Evolutionary conservation across 345 rosid genomes (phyloP).

Genomic region (Citrus maxima): DNA sequence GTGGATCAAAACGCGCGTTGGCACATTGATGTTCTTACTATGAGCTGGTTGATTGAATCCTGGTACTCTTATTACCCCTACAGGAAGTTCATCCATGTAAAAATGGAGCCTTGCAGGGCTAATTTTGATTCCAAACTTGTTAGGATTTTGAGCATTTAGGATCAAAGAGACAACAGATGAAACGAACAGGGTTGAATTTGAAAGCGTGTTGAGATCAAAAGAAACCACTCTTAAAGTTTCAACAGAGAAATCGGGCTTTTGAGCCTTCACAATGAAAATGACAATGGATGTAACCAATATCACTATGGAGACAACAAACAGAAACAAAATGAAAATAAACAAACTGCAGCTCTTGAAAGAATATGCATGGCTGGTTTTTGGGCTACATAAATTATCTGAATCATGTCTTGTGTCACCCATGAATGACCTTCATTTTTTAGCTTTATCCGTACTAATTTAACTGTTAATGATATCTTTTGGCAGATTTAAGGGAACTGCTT

Average conservation of each 20-base stretch:
- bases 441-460: neutral
- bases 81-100: conserved; percentile 23
- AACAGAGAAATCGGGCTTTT: conserved; percentile 29
- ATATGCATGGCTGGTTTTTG: neutral
- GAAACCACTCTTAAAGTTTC: conserved; percentile 24
- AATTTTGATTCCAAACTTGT: conserved; percentile 27
- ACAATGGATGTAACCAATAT: conserved; percentile 8
- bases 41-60: conserved; percentile 31
- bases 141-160: conserved; percentile 33
- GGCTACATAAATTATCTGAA: neutral
- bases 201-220: conserved; percentile 16
- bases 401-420: conserved; percentile 17
- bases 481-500: conserved; percentile 15
- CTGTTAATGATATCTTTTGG: neutral
- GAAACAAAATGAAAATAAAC: conserved; percentile 9
- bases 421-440: conserved; percentile 9
- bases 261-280: conserved; percentile 25
- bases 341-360: conserved; percentile 19
- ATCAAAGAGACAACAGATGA: conserved; percentile 28
- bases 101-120: conserved; percentile 28
- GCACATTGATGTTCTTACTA: conserved; percentile 24
- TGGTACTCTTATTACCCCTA: conserved; percentile 25
- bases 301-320: conserved; percentile 12
- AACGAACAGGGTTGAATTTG: conserved; percentile 27
- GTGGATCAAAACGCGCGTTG: conserved; percentile 17